Percentiles rank a stretch among this genome's conserved stretches.
Evolutionary conservation across 2,329 filamentous ascomycete genomes (phyloP).

Genomic region (Fusarium bactridioides): DNA sequence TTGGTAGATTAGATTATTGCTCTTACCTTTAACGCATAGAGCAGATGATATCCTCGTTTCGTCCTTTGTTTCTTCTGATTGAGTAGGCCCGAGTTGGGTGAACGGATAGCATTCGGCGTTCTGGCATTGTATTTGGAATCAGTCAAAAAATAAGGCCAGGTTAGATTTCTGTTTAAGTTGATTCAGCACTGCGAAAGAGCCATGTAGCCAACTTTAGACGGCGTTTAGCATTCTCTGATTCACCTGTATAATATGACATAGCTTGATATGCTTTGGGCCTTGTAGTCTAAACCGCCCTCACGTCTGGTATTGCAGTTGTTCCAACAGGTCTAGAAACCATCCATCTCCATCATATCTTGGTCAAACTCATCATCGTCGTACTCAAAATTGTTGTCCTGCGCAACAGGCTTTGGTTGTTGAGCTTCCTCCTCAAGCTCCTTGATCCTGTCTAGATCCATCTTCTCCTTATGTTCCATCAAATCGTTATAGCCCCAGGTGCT

Average conservation of each 20-base stretch:
- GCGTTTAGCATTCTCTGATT: conserved; percentile 2
- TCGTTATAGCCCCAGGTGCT: conserved; percentile 90
- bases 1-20: conserved; percentile 26
- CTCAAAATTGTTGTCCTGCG: conserved; percentile 54
- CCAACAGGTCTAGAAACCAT: conserved; percentile 43
- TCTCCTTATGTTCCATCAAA: conserved; percentile 78
- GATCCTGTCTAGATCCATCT: conserved; percentile 74
- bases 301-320: neutral
- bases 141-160: neutral
- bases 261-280: conserved; percentile 2
- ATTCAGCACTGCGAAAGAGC: neutral
- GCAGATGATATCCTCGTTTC: neutral
- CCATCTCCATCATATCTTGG: conserved; percentile 63
- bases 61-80: neutral
- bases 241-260: conserved; percentile 16
- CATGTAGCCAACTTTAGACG: neutral
- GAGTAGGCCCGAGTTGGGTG: neutral
- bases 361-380: conserved; percentile 63
- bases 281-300: neutral
- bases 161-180: conserved; percentile 3
- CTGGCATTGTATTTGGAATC: neutral
- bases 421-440: conserved; percentile 62
- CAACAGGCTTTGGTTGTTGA: conserved; percentile 36
- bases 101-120: neutral
- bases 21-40: neutral